Percentiles rank a stretch among this genome's conserved stretches.
Evolutionary conservation across 345 rosid genomes (phyloP).

Genomic region (Limnanthes douglasii): DNA sequence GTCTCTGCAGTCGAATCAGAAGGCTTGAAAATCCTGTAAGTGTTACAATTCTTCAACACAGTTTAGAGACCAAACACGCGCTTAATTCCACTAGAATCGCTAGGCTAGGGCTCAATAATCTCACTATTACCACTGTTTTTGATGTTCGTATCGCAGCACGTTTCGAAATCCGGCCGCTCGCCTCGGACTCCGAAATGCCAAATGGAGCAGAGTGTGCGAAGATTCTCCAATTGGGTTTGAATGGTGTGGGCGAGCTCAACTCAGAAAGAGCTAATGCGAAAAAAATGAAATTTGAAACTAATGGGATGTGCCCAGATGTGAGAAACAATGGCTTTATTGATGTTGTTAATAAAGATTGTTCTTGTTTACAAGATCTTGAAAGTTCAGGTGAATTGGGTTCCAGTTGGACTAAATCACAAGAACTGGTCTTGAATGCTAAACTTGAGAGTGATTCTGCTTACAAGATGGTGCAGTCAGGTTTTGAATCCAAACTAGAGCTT

Average conservation of each 20-base stretch:
- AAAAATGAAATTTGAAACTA: constrained; percentile 4
- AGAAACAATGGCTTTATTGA: too few relatives aligned
- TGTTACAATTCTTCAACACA: constrained; percentile 71
- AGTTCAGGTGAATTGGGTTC: too few relatives aligned
- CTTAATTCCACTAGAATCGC: constrained; percentile 71
- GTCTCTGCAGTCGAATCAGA: constrained; percentile 50
- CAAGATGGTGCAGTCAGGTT: neutral
- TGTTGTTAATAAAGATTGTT: too few relatives aligned
- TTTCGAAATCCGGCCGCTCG: constrained; percentile 27
- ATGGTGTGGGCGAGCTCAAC: constrained; percentile 6
- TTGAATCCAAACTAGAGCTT: neutral
- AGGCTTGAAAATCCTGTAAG: constrained; percentile 44
- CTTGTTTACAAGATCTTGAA: too few relatives aligned
- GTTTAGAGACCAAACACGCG: constrained; percentile 58
- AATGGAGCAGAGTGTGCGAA: constrained; percentile 7
- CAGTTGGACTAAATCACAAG: constrained; percentile 11
- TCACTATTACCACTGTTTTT: constrained; percentile 31
- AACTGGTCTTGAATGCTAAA: neutral
- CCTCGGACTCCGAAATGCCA: constrained; percentile 5
- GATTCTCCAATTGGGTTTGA: constrained; percentile 9
- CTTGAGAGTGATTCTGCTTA: neutral
- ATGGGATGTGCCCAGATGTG: constrained; percentile 1
- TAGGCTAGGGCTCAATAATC: constrained; percentile 53
- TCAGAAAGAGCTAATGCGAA: constrained; percentile 5
- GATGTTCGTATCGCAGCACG: constrained; percentile 44